These are phyloP conservation scores for Comarum palustre DNA, from an alignment of 306 rosid genomes.

Conservation along the genomic window DNA sequence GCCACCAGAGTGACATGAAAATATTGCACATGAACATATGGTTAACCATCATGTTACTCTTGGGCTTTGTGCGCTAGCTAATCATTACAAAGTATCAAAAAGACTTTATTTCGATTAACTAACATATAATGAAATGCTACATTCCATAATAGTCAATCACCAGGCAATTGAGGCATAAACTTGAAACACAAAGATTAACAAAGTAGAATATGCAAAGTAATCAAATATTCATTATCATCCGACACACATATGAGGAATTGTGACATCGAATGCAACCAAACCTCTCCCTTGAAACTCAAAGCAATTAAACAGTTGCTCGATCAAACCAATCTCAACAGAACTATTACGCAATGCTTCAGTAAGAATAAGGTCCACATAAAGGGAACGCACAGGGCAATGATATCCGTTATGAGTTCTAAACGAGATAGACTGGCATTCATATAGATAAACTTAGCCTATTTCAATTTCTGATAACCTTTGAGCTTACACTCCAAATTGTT, in stretches of 20 bases:
- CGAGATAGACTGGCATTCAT: not conserved
- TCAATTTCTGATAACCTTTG: not conserved
- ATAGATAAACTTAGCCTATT: not conserved
- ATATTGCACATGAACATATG: not conserved
- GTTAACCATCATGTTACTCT: not conserved
- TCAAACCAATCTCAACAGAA: not conserved
- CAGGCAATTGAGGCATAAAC: not conserved
- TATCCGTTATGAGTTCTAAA: not conserved
- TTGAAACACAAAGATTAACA: not conserved
- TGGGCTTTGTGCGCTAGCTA: too few species aligned
- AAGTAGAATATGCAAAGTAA: not conserved
- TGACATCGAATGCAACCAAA: not conserved
- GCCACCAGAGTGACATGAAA: not conserved
- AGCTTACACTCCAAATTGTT: not conserved
- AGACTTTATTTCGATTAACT: too few species aligned
- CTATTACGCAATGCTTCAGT: not conserved
- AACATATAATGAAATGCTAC: not conserved
- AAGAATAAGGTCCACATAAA: too few species aligned
- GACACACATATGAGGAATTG: not conserved
- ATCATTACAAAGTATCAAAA: too few species aligned
- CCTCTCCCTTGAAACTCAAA: not conserved
- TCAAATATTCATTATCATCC: not conserved
- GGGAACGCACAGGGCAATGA: too few species aligned
- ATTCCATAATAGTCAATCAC: not conserved
- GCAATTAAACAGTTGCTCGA: not conserved